Conservation (phyloP, 2,329 filamentous ascomycete genomes). For the Akanthomyces muscarius region DNA sequence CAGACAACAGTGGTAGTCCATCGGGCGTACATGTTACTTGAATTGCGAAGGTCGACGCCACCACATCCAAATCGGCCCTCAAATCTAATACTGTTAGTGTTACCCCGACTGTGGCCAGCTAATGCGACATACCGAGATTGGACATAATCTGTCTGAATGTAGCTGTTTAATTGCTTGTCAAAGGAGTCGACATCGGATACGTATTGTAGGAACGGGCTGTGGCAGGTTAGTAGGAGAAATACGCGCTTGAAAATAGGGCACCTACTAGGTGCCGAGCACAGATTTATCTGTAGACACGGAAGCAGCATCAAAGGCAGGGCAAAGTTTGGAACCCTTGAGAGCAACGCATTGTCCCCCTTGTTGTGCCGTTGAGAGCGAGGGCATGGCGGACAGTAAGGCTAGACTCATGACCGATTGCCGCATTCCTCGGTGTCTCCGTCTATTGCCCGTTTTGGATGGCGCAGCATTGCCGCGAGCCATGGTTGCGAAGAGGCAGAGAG, state of each 20-base stretch:
- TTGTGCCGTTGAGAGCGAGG: slow-evolving; percentile 36
- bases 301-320: slow-evolving; percentile 67
- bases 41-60: slow-evolving; percentile 71
- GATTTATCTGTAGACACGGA: slow-evolving; percentile 63
- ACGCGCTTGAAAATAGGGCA: neutral
- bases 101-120: neutral
- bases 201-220: slow-evolving; percentile 77
- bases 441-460: slow-evolving; percentile 14
- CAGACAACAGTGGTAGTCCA: slow-evolving; percentile 91
- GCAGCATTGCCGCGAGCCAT: slow-evolving; percentile 11
- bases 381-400: slow-evolving; percentile 25
- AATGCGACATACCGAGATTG: slow-evolving; percentile 63
- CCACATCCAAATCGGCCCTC: slow-evolving; percentile 75
- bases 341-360: slow-evolving; percentile 52
- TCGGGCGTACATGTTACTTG: slow-evolving; percentile 80
- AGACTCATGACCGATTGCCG: slow-evolving; percentile 22
- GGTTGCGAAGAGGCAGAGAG: neutral
- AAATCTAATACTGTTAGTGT: slow-evolving; percentile 56
- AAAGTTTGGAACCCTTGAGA: slow-evolving; percentile 64
- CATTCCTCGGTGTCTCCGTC: slow-evolving; percentile 19
- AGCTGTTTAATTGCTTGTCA: slow-evolving; percentile 68
- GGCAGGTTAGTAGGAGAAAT: slow-evolving; percentile 19
- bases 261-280: slow-evolving; percentile 60
- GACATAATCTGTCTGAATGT: slow-evolving; percentile 72
- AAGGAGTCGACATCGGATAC: slow-evolving; percentile 76